Percentiles rank a stretch among this genome's conserved stretches.
These are phyloP conservation scores for Calocera cornea DNA, from an alignment of 768 basidiomycete species.

Conservation along the genomic window DNA sequence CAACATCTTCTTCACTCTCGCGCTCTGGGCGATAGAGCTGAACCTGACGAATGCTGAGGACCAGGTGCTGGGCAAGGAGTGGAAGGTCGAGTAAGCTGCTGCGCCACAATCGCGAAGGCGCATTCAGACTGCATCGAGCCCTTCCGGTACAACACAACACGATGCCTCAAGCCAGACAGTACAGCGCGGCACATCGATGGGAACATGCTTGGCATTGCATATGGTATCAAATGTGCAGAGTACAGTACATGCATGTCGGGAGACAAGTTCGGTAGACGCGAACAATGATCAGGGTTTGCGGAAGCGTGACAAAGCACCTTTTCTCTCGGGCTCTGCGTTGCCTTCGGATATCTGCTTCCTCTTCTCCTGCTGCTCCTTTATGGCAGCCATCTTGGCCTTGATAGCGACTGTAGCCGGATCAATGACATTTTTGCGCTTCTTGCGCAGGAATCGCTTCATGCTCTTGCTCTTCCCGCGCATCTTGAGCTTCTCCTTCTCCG, in stretches of 20 bases:
- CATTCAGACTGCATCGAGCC: no score
- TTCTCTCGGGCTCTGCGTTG: background rate
- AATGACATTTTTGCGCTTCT: conserved; percentile 89
- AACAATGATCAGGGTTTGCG: background rate
- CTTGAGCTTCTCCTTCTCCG: conserved; percentile 7
- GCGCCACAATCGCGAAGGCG: no score
- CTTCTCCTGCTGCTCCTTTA: conserved; percentile 12
- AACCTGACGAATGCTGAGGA: background rate
- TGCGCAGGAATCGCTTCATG: conserved; percentile 60
- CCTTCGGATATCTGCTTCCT: conserved; percentile 11
- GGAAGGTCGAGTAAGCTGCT: background rate
- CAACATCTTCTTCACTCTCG: conserved; percentile 74
- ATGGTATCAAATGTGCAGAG: conserved; percentile 1
- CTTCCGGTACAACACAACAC: no score
- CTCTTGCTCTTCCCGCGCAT: conserved; percentile 11
- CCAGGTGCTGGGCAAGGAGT: conserved; percentile 2
- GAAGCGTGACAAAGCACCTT: background rate
- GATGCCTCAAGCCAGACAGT: background rate
- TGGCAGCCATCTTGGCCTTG: conserved; percentile 20
- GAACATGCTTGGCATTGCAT: background rate
- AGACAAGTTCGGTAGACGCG: background rate
- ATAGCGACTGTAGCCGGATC: conserved; percentile 44
- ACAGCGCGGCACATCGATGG: background rate
- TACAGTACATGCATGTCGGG: background rate
- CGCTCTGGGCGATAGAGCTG: conserved; percentile 26